Evolutionary conservation across 78 protist genomes (phyloP).

Genomic region (Tieghemostelium lacteum): DNA sequence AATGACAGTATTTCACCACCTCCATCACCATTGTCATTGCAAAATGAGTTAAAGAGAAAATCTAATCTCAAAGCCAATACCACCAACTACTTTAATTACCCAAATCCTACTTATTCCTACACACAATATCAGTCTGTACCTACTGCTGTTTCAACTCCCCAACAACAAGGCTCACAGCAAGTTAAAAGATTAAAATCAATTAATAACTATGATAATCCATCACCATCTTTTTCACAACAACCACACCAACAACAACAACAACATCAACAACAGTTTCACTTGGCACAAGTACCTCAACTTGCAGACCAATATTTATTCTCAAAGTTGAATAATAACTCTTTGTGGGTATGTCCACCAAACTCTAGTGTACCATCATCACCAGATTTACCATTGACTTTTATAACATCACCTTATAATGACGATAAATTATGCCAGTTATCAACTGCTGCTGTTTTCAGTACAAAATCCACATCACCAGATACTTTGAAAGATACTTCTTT

Average conservation of each 20-base stretch:
- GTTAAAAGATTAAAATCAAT: no score
- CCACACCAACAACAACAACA: slow-evolving; percentile 14
- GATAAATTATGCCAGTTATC: neutral
- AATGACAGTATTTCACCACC: neutral
- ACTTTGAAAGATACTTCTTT: neutral
- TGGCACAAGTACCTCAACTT: neutral
- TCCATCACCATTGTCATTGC: neutral
- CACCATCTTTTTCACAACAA: neutral
- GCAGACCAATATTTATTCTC: neutral
- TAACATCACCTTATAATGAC: neutral
- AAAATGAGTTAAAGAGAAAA: neutral
- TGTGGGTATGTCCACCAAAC: neutral
- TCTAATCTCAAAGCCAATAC: neutral
- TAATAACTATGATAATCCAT: neutral
- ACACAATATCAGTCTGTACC: neutral
- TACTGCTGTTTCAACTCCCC: neutral
- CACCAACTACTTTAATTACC: neutral
- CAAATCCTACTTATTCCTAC: neutral
- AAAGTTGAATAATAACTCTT: neutral
- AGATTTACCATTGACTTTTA: neutral
- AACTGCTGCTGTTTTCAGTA: neutral
- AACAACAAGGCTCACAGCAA: no score
- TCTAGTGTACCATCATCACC: neutral
- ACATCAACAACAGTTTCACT: neutral
- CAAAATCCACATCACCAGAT: neutral